A percentile compares a stretch with the other conserved stretches of the same genome.
phyloP scores from a whole-genome alignment of 2,329 filamentous ascomycete species.

The Mycosphaerella arachidis region DNA sequence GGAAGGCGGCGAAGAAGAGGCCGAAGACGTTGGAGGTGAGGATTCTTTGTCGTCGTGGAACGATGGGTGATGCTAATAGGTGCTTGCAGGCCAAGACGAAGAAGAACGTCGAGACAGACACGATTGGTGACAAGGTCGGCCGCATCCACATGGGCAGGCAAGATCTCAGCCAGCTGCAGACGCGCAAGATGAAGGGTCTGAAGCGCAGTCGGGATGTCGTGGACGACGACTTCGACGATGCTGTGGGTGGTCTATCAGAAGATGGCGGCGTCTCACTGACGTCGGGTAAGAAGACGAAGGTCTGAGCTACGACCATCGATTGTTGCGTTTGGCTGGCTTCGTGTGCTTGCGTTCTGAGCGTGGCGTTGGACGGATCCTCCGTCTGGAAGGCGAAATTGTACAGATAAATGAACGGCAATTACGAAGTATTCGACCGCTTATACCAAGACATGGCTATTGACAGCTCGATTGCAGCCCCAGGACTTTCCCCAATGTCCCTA shows the following conservation, averaged over 20 bases:
- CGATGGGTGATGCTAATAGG: conserved; percentile 12
- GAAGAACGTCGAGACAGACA: conserved; percentile 92
- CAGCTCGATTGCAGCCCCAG: neutral
- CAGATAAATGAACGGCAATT: neutral
- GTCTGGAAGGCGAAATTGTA: neutral
- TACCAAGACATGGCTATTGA: neutral
- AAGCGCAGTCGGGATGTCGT: conserved; percentile 71
- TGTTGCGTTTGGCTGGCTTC: neutral
- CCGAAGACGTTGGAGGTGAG: conserved; percentile 68
- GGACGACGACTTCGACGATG: conserved; percentile 52
- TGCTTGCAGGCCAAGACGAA: conserved; percentile 58
- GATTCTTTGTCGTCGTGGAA: neutral
- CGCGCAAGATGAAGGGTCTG: conserved; percentile 98
- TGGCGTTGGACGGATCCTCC: conserved; percentile 9
- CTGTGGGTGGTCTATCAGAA: conserved; percentile 13
- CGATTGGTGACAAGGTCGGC: conserved; percentile 94
- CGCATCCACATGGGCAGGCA: conserved; percentile 87
- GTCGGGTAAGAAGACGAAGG: conserved; percentile 24
- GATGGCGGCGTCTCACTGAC: conserved; percentile 17
- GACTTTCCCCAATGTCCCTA: neutral
- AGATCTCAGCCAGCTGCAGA: conserved; percentile 82
- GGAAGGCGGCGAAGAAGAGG: conserved; percentile 89
- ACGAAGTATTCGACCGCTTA: neutral
- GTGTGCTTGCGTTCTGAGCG: conserved; percentile 12
- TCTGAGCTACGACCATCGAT: conserved; percentile 15